Evolutionary conservation across 2,329 filamentous ascomycete genomes (phyloP).

Genomic region (Orbilia quercus): DNA sequence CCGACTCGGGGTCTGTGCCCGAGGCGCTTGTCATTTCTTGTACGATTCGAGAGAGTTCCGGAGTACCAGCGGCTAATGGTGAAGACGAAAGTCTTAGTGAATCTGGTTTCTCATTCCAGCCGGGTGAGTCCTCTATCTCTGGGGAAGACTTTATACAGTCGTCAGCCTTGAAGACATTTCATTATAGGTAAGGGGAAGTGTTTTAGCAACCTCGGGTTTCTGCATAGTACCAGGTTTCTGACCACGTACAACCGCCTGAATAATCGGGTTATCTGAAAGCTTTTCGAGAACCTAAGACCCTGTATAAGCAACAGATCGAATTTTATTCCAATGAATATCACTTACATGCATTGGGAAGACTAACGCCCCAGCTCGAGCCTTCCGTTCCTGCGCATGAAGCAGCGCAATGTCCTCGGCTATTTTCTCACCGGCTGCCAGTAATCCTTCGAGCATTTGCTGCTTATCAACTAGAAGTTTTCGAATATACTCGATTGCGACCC

Average conservation of each 20-base stretch:
- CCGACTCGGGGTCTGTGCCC: background rate
- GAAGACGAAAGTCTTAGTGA: conserved; percentile 1
- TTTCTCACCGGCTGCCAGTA: conserved; percentile 1
- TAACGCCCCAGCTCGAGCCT: background rate
- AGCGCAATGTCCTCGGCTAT: conserved; percentile 1
- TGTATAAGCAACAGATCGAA: too few species aligned
- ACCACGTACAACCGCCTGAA: too few species aligned
- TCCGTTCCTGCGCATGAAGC: background rate
- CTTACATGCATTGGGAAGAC: background rate
- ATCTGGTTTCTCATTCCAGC: too few species aligned
- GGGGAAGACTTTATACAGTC: background rate
- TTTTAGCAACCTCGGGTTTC: background rate
- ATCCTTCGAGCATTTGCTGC: background rate
- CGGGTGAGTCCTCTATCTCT: too few species aligned
- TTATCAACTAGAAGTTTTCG: background rate
- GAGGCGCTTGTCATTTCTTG: conserved; percentile 5
- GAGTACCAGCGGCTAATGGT: conserved; percentile 22
- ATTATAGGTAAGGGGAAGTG: background rate
- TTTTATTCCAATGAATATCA: too few species aligned
- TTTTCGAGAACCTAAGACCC: too few species aligned
- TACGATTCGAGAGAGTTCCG: conserved; percentile 5
- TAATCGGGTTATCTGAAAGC: too few species aligned
- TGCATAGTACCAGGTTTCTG: too few species aligned
- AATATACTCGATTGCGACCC: background rate
- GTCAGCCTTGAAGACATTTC: background rate